phyloP scores from a whole-genome alignment of 306 rosid species.

The Vigna angularis region DNA sequence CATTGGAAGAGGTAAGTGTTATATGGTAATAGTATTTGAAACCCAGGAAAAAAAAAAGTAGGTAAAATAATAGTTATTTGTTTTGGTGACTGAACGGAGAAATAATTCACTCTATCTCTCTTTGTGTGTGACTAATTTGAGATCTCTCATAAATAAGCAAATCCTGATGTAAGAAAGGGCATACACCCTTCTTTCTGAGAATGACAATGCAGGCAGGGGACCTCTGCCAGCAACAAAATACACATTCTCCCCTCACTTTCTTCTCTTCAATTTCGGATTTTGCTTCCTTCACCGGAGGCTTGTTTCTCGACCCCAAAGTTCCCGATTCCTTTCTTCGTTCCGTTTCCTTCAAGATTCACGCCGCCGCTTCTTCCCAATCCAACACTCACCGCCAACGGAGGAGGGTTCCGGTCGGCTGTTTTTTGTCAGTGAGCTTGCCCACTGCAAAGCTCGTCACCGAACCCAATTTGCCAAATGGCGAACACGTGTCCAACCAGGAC shows the following conservation, averaged over 20 bases:
- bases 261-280: constrained; percentile 42
- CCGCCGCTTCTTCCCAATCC: constrained; percentile 30
- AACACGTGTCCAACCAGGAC: constrained; percentile 54
- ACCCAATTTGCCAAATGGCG: constrained; percentile 61
- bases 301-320: constrained; percentile 71
- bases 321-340: constrained; percentile 61
- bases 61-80: not conserved
- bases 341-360: constrained; percentile 44
- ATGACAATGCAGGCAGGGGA: constrained; percentile 55
- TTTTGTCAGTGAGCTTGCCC: constrained; percentile 75
- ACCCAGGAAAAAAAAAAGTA: not conserved
- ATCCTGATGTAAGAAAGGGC: not conserved
- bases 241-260: constrained; percentile 40
- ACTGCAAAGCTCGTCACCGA: constrained; percentile 55
- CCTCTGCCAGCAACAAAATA: constrained; percentile 37
- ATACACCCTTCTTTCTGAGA: not conserved
- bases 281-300: constrained; percentile 56
- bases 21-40: not conserved
- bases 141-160: not conserved
- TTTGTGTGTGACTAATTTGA: not conserved
- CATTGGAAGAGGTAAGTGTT: not conserved
- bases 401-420: constrained; percentile 47
- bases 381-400: constrained; percentile 40
- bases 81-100: not conserved
- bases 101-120: not conserved